Conservation (phyloP, 2,329 filamentous ascomycete genomes). For the Lachnellula cervina region DNA sequence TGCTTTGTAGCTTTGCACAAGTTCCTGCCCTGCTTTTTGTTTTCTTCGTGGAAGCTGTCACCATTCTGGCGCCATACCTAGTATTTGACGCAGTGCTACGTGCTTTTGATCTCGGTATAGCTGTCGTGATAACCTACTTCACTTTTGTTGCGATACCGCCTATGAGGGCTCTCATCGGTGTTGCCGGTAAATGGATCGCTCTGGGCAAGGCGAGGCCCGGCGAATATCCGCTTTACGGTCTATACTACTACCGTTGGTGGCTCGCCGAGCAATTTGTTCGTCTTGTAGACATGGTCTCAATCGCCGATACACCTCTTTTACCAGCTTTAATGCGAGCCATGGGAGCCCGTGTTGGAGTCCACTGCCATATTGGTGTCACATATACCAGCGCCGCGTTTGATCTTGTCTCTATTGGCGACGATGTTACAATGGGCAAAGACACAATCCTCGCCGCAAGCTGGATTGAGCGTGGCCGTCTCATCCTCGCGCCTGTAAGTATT, state of each 20-base stretch:
- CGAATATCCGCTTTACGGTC: slow-evolving; percentile 2
- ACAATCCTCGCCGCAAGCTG: background rate
- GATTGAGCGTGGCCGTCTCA: slow-evolving; percentile 1
- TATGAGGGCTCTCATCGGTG: background rate
- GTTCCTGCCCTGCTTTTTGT: slow-evolving; percentile 2
- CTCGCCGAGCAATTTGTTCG: slow-evolving; percentile 2
- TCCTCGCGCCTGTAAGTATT: background rate
- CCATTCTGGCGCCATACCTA: background rate
- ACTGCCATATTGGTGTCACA: slow-evolving; percentile 3
- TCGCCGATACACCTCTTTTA: slow-evolving; percentile 1
- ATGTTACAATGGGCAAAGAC: slow-evolving; percentile 1
- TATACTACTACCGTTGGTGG: slow-evolving; percentile 5
- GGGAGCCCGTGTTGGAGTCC: background rate
- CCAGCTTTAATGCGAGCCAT: slow-evolving; percentile 5
- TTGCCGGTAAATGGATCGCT: slow-evolving; percentile 2
- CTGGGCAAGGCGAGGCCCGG: background rate
- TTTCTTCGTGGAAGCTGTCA: background rate
- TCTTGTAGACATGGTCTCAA: slow-evolving; percentile 1
- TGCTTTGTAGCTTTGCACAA: slow-evolving; percentile 1
- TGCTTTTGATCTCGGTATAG: background rate
- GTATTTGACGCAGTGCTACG: background rate
- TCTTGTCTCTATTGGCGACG: slow-evolving; percentile 1
- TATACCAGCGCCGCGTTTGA: background rate
- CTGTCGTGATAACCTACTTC: background rate
- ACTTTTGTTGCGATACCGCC: background rate